Base-by-base conservation (phyloP, 371 early-diverging fungal genomes). In the Mucor irregularis region DNA sequence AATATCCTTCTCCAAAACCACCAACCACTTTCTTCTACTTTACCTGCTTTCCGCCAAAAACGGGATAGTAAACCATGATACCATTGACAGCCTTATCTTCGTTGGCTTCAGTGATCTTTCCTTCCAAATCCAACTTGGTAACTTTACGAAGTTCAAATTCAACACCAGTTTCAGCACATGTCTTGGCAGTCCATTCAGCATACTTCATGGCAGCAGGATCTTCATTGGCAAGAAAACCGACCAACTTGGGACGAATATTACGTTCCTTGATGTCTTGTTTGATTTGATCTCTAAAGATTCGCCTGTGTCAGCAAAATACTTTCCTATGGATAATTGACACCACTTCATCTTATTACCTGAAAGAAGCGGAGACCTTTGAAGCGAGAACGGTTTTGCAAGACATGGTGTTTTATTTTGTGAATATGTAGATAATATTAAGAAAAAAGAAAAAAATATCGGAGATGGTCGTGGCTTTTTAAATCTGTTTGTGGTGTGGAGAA, bases 11-110 rank as follows among this genome's bases (percentile, higher is more conserved):
- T n/a, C n/a, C n/a, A n/a, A n/a, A n/a, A n/a, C n/a, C n/a, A n/a
- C n/a, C n/a, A n/a, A n/a, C n/a, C n/a, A n/a, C n/a, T n/a, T n/a
- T n/a, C n/a, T 35, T 40, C 53, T 55, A 52, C 17, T 17, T 48
- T 79, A 87, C 88, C 83, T 92, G 93, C 35, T 90, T 83, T 54
- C 89, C 90, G 26, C 93, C 93, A 79, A 92, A 96, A 13, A 96
- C 96, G 3, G 97, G 96, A 65, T 96, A 97, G 73, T 93, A 92
- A 37, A 97, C 92, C 86, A 96, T 90, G 63, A 96, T 95, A 29
- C 96, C 98, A 66, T 95, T 86, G 19, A 96, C 90, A 1, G 49
- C 56, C 13, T 64, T 56, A 53, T 97, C 97, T 56, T 83, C 74
- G 76, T 98, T 98, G 26, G 96, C 96, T 43, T 90, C 91, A 26